Percentiles rank a stretch among this genome's conserved stretches.
These are phyloP conservation scores for Peronosclerospora sorghi DNA, from an alignment of 352 stramenopile genomes.

Conservation along the genomic window DNA sequence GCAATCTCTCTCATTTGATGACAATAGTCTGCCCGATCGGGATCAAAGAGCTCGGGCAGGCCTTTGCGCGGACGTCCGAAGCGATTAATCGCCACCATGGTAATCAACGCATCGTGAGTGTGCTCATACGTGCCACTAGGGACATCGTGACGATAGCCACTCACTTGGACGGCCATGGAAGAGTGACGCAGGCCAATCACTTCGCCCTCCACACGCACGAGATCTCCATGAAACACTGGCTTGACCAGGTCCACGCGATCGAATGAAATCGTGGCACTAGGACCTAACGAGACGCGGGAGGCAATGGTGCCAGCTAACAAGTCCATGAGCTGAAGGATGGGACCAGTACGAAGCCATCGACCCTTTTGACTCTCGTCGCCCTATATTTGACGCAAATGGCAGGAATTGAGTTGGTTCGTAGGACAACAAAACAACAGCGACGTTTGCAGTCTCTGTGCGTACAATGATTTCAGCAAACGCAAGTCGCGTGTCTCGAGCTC, in stretches of 20 bases:
- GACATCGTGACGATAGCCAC: slow-evolving; percentile 37
- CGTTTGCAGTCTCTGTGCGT: background rate
- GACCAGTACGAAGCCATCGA: slow-evolving; percentile 30
- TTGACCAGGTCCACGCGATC: slow-evolving; percentile 45
- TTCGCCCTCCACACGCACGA: slow-evolving; percentile 42
- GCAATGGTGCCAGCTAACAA: slow-evolving; percentile 35
- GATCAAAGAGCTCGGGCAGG: slow-evolving; percentile 35
- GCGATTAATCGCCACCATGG: slow-evolving; percentile 52
- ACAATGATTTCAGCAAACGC: slow-evolving; percentile 54
- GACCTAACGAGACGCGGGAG: slow-evolving; percentile 22
- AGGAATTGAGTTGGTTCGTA: background rate
- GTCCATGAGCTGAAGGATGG: slow-evolving; percentile 47
- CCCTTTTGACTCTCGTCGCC: slow-evolving; percentile 41
- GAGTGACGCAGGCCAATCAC: slow-evolving; percentile 39
- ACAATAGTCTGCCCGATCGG: slow-evolving; percentile 27
- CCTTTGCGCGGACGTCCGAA: slow-evolving; percentile 28
- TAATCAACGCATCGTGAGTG: slow-evolving; percentile 48
- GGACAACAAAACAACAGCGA: background rate
- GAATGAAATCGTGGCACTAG: slow-evolving; percentile 41
- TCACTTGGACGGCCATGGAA: slow-evolving; percentile 43
- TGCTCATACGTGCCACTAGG: slow-evolving; percentile 28
- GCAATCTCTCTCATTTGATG: slow-evolving; percentile 31
- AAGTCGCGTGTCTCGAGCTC: slow-evolving; percentile 36
- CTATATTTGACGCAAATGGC: slow-evolving; percentile 5
- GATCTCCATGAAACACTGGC: slow-evolving; percentile 40